A percentile compares a stretch with the other conserved stretches of the same genome.
Evolutionary conservation across 768 basidiomycete species (phyloP).

Genomic region (Rhodotorula kratochvilovae): DNA sequence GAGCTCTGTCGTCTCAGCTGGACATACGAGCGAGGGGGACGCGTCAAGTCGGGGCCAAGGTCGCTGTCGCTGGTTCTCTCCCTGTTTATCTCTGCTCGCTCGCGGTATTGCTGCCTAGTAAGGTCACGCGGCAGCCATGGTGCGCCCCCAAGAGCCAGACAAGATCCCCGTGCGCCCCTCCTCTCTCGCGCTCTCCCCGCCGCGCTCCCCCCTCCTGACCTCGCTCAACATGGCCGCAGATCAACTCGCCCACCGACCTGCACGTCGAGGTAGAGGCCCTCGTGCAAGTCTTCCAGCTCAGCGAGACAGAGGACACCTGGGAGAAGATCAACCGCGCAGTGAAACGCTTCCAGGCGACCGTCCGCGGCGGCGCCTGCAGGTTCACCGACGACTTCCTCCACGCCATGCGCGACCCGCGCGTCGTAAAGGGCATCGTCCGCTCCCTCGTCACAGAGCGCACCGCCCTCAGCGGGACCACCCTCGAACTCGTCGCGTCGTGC

Average conservation of each 20-base stretch:
- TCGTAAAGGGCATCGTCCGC: constrained; percentile 32
- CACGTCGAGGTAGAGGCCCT: constrained; percentile 46
- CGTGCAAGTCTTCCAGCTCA: constrained; percentile 42
- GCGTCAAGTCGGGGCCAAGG: too few relatives aligned
- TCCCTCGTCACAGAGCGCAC: constrained; percentile 42
- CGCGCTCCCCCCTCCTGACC: neutral
- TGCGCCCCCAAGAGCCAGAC: constrained; percentile 16
- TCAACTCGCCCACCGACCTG: constrained; percentile 45
- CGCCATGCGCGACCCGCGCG: constrained; percentile 30
- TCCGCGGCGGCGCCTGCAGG: constrained; percentile 45
- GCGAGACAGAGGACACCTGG: constrained; percentile 50
- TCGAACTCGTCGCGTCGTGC: constrained; percentile 48
- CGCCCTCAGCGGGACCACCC: constrained; percentile 39
- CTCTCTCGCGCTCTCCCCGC: neutral
- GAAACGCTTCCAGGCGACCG: constrained; percentile 47
- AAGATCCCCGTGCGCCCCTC: constrained; percentile 23
- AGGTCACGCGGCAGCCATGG: neutral
- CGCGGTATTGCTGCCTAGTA: neutral
- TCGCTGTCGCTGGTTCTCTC: neutral
- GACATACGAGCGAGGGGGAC: neutral
- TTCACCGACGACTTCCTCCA: constrained; percentile 35
- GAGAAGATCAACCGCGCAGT: constrained; percentile 50
- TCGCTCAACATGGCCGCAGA: constrained; percentile 40
- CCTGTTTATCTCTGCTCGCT: neutral
- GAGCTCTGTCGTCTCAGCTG: fast-evolving